phyloP scores from a whole-genome alignment of 78 protist species.

The Dictyostelium discoideum region dicty_2.7 NC_007088.5:5707001-5707500 shows the following conservation, averaged over 20 bases:
- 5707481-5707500: neutral
- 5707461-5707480: neutral
- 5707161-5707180: neutral
- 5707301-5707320: neutral
- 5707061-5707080: too few relatives aligned
- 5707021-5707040: too few relatives aligned
- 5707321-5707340: neutral
- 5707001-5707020: too few relatives aligned
- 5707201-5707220: too few relatives aligned
- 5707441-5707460: too few relatives aligned
- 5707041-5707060: too few relatives aligned
- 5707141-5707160: neutral
- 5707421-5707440: neutral
- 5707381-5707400: neutral
- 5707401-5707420: neutral
- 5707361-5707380: neutral
- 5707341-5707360: neutral
- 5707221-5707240: too few relatives aligned
- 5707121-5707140: neutral
- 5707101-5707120: neutral
- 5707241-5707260: neutral
- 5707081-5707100: neutral
- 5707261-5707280: neutral
- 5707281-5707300: neutral
- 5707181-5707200: too few relatives aligned